phyloP scores from a whole-genome alignment of 768 basidiomycete genomes.

The Gymnopilus junonius region DNA sequence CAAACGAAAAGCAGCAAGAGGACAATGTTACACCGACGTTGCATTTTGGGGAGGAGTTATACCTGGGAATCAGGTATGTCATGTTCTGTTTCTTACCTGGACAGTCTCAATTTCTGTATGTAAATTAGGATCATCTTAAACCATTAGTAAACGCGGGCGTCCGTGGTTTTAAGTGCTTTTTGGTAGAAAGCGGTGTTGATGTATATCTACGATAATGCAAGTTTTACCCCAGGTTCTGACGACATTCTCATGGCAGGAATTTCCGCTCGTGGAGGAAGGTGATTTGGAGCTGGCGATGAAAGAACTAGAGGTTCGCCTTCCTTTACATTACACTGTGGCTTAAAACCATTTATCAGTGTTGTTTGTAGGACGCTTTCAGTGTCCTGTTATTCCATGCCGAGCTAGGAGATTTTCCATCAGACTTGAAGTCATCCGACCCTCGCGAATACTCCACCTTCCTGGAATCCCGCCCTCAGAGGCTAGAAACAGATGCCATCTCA shows the following conservation, averaged over 20 bases:
- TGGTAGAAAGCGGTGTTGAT: conserved; percentile 95
- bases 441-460: conserved; percentile 82
- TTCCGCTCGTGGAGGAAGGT: conserved; percentile 78
- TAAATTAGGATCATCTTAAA: conserved; percentile 64
- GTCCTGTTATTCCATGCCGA: conserved; percentile 95
- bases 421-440: conserved; percentile 34
- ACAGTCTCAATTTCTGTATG: background rate
- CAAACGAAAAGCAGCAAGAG: conserved; percentile 73
- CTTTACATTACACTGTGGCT: conserved; percentile 4
- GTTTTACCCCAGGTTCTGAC: conserved; percentile 5
- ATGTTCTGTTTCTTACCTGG: background rate
- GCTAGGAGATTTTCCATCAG: conserved; percentile 46
- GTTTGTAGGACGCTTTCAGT: conserved; percentile 60
- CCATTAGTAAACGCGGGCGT: conserved; percentile 83
- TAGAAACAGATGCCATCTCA: conserved; percentile 83
- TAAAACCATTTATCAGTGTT: background rate
- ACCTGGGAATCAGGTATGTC: conserved; percentile 81
- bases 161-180: conserved; percentile 96
- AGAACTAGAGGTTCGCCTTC: conserved; percentile 63
- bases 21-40: conserved; percentile 80
- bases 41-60: conserved; percentile 97
- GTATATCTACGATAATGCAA: conserved; percentile 42
- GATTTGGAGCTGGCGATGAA: conserved; percentile 76
- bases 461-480: conserved; percentile 75
- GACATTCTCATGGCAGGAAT: conserved; percentile 69